phyloP scores from a whole-genome alignment of 2,329 filamentous ascomycete genomes.

The Berkeleyomyces basicola region DNA sequence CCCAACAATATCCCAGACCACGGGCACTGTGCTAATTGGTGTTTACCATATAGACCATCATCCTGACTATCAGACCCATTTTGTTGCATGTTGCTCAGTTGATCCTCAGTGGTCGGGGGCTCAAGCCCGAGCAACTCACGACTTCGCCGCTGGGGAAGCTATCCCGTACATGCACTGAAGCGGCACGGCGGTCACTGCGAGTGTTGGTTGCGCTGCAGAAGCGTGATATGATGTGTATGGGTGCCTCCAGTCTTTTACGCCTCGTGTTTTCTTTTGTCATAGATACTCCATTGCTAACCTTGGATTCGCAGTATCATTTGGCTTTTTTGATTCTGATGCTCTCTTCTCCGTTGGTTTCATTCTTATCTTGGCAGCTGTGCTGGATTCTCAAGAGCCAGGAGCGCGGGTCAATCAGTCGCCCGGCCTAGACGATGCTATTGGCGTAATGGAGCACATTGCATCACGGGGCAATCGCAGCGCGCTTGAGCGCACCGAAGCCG shows the following conservation, averaged over 20 bases:
- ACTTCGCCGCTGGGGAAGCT: constrained; percentile 18
- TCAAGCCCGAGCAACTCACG: constrained; percentile 16
- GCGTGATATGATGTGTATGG: constrained; percentile 19
- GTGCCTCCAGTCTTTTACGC: neutral
- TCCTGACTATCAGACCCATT: constrained; percentile 19
- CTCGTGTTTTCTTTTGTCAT: neutral
- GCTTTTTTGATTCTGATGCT: constrained; percentile 13
- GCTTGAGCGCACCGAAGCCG: constrained; percentile 9
- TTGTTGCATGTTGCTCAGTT: constrained; percentile 20
- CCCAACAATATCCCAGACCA: neutral
- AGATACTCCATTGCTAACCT: neutral
- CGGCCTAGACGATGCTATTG: constrained; percentile 12
- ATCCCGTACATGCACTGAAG: constrained; percentile 19
- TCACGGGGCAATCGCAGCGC: constrained; percentile 10
- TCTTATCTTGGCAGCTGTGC: constrained; percentile 11
- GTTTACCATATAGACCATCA: constrained; percentile 16
- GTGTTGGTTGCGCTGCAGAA: constrained; percentile 19
- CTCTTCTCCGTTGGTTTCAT: constrained; percentile 14
- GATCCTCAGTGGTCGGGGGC: constrained; percentile 17
- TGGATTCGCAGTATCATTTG: constrained; percentile 8
- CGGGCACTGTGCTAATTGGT: neutral
- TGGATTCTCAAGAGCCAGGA: constrained; percentile 11
- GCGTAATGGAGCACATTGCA: constrained; percentile 12
- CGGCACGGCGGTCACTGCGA: constrained; percentile 18
- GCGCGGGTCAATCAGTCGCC: constrained; percentile 2